These are phyloP conservation scores for Carex sylvatica DNA, from an alignment of 202 grass and related monocot species.

Conservation along the genomic window DNA sequence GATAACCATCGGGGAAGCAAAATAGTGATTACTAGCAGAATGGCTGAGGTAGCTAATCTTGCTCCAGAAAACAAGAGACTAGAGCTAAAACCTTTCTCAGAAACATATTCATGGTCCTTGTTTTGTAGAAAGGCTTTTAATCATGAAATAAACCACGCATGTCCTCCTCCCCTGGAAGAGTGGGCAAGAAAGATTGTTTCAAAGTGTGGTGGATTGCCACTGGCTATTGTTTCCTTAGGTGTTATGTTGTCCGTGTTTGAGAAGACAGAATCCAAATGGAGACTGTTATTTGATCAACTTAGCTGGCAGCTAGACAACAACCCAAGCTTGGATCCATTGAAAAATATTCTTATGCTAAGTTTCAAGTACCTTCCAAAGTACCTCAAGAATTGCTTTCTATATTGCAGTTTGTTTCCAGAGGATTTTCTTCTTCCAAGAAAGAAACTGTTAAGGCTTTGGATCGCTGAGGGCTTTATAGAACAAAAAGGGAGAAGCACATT, in stretches of 20 bases:
- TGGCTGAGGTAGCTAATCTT: slow-evolving; percentile 19
- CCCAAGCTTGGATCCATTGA: too few relatives aligned
- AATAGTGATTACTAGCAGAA: slow-evolving; percentile 51
- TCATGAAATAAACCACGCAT: not conserved
- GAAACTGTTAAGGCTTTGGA: slow-evolving; percentile 34
- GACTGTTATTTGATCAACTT: too few relatives aligned
- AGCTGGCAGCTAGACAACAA: too few relatives aligned
- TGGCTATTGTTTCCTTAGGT: not conserved
- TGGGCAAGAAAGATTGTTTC: slow-evolving; percentile 22
- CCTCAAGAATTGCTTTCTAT: slow-evolving; percentile 39
- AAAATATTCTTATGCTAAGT: slow-evolving; percentile 15
- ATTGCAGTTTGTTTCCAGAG: slow-evolving; percentile 37
- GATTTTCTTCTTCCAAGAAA: slow-evolving; percentile 32
- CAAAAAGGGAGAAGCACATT: slow-evolving; percentile 22
- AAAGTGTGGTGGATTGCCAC: slow-evolving; percentile 20
- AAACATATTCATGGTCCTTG: slow-evolving; percentile 1
- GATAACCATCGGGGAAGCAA: slow-evolving; percentile 36
- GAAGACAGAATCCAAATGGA: too few relatives aligned
- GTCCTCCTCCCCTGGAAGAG: not conserved
- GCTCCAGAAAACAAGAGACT: slow-evolving; percentile 5
- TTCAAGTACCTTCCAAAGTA: slow-evolving; percentile 30
- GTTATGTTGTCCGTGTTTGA: too few relatives aligned
- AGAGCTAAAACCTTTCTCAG: slow-evolving; percentile 21
- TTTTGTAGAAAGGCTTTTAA: slow-evolving; percentile 31
- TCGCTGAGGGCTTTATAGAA: slow-evolving; percentile 39